These are phyloP conservation scores for Cinnamomum micranthum DNA, from an alignment of 164 flowering plant genomes.

Conservation along the genomic window DNA sequence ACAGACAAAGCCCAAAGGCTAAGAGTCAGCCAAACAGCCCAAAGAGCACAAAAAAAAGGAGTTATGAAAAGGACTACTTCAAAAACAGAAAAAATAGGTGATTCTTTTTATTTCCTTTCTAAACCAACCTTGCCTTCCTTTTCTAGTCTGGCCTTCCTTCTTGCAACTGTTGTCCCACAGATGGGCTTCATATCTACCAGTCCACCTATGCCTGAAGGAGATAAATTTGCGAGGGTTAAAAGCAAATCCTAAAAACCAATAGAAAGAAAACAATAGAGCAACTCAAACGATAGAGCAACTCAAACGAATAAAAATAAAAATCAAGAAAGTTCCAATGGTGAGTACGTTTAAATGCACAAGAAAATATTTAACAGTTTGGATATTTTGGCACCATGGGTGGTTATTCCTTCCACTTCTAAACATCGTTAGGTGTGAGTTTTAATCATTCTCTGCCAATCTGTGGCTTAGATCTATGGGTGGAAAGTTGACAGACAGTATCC, in stretches of 20 bases:
- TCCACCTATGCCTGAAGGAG: constrained; percentile 80
- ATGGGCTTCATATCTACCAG: constrained; percentile 93
- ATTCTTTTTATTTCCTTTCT: background rate
- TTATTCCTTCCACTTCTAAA: background rate
- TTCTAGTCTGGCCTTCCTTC: constrained; percentile 91
- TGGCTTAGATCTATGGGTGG: background rate
- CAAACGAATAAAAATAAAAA: background rate
- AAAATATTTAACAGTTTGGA: background rate
- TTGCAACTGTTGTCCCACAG: constrained; percentile 94
- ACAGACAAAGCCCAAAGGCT: constrained; percentile 21
- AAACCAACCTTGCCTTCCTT: constrained; percentile 89
- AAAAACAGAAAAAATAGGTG: constrained; percentile 10
- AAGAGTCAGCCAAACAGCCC: constrained; percentile 28
- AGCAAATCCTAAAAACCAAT: background rate
- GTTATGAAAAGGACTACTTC: constrained; percentile 15
- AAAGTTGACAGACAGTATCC: background rate
- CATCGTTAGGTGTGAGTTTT: background rate
- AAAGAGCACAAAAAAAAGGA: constrained; percentile 15
- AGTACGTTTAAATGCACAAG: background rate
- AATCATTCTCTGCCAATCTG: background rate
- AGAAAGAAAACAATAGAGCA: background rate
- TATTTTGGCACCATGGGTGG: background rate
- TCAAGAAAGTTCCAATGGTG: background rate
- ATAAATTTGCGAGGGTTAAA: background rate
- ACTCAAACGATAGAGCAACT: background rate